phyloP scores from a whole-genome alignment of 2,329 filamentous ascomycete species.

The Cryphonectria naterciae region DNA sequence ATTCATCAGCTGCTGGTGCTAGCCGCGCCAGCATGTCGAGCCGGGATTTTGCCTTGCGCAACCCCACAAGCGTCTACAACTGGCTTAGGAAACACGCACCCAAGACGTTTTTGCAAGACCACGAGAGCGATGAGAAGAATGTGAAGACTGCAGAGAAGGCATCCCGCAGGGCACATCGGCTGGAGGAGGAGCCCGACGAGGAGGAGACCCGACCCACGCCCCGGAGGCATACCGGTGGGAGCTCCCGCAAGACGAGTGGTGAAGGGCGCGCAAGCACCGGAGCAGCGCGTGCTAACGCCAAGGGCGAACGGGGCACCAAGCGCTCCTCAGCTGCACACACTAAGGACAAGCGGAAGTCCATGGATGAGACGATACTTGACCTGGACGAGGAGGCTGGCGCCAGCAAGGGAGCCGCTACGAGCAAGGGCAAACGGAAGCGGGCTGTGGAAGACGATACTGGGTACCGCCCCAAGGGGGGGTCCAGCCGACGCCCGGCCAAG shows the following conservation, averaged over 20 bases:
- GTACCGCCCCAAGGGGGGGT: conserved; percentile 62
- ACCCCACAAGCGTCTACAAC: conserved; percentile 92
- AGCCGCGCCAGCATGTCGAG: conserved; percentile 42
- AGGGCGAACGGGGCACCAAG: conserved; percentile 30
- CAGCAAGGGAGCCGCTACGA: conserved; percentile 34
- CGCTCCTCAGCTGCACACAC: conserved; percentile 19
- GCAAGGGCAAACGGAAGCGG: conserved; percentile 59
- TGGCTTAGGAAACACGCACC: conserved; percentile 89
- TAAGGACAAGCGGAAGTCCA: conserved; percentile 29
- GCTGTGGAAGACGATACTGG: conserved; percentile 59
- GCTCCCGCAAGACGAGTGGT: conserved; percentile 40
- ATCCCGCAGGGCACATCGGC: conserved; percentile 18
- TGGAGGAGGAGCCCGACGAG: conserved; percentile 45
- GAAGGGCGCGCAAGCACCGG: conserved; percentile 30
- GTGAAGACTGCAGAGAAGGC: conserved; percentile 32
- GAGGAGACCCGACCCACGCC: conserved; percentile 39
- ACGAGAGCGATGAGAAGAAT: conserved; percentile 49
- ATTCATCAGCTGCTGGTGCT: conserved; percentile 42
- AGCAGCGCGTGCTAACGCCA: conserved; percentile 31
- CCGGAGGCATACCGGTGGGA: conserved; percentile 35
- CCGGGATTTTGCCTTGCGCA: conserved; percentile 64
- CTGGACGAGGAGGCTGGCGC: conserved; percentile 31
- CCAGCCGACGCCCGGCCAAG: conserved; percentile 57
- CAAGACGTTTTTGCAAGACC: conserved; percentile 82
- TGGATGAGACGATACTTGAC: conserved; percentile 25